Base-by-base conservation (phyloP, 2,329 filamentous ascomycete species). In the Fonsecaea nubica region DNA sequence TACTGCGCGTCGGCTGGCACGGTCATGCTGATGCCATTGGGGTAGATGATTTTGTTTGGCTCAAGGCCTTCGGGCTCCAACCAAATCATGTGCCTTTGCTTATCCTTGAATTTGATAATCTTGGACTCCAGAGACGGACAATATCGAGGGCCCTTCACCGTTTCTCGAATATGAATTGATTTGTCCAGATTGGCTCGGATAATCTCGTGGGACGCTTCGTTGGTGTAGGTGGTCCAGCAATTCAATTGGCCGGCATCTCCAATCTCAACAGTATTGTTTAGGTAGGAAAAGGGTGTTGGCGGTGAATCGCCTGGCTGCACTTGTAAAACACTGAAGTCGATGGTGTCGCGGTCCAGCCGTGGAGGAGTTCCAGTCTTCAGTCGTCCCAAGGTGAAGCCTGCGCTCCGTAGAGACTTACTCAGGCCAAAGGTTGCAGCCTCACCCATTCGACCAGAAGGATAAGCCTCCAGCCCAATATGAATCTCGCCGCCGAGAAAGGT, bases 1-100 rank as follows among this genome's bases (percentile, higher is more conserved):
- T 92, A 89, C 77, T 99, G 95, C 0, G 91, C 92, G 64, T 94
- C 92, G 0, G 89, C 89, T 0, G 95, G 95, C 2, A 99, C 89
- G 0, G 95, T 99, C 92, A 98, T 98, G 33, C 93, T 97, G 45
- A 99, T 89, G 0, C 95, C 95, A 74, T 99, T 99, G 0, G 95
- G 95, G 75, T 99, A 99, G 63, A 99, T 89, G 53, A 97, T 85
- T 71, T 96, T 88, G 75, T 87, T 96, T 69, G 80, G 80, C 21
- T 93, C 87, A 74, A 97, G 96, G 2, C 95, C 95, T 82, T 99
- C 95, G 0, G 94, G 95, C 77, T 99, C 95, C 13, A 99, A 87
- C 95, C 95, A 99, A 62, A 99, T 90, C 71, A 97, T 92, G 74
- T 99, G 95, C 5, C 84, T 85, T 21, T 89, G 82, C 76, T 93